Evolutionary conservation across 305 asterid species (phyloP), one percentile per base, ranked within the genome.

Genomic region (Coffea humblotiana): DNA sequence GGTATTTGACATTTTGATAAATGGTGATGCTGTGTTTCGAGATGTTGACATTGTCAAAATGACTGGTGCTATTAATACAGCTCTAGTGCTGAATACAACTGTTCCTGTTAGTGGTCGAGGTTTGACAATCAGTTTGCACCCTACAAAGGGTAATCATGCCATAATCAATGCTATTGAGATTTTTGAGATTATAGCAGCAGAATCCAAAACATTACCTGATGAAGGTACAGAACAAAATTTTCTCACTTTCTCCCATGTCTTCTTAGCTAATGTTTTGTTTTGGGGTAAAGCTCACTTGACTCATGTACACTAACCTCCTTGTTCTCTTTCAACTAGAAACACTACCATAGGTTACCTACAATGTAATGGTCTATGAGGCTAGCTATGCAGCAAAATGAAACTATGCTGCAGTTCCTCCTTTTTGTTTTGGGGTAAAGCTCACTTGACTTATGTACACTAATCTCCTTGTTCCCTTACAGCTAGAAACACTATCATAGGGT

Each of bases 151-250:
- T 73, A 75, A 69, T 70, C 88, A 85, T 83, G 97, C 92, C 61
- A 83, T 94, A 82, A 89, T 96, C 81, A 82, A 83, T 84, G 97
- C 97, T 68, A 87, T 96, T 58, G 99, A 96, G 90, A 90, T 94
- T 77, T 91, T 94, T 45, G 97, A 96, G 88, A 84, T 96, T 77
- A 84, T 96, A 76, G 66, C 81, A 56, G 95, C 97, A 61, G 98
- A 94, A 84, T 89, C 97, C 80, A 94, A 96, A 84, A 94, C 99
- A 40, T 84, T 85, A 82, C 87, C 88, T 65, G 94, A 87, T 76
- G 98, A 96, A 90, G 93, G 99, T 96, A 90, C 61, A 43, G 56
- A 77, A 16, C 72, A 71, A 54, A 29, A 6, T 19, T 71, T 65
- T 66, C 8, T 71, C 71, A 61, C 68, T 82, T 84, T 54, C 32